phyloP scores from a whole-genome alignment of 2,329 filamentous ascomycete genomes.

The Ascocoryne sarcoides region DNA sequence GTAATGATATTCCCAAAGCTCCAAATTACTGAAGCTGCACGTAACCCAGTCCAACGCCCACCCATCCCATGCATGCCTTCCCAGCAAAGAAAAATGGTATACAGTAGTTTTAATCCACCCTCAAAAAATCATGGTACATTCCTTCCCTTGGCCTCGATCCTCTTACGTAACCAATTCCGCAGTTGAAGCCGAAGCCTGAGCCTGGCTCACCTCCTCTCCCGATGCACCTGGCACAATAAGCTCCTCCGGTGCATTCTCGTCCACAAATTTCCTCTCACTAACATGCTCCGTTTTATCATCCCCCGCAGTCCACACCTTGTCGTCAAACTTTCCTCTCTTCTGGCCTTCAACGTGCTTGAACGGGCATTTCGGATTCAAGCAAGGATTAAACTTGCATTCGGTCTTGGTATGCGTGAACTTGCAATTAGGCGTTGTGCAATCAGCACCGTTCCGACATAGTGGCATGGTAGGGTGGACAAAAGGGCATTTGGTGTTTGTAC shows the following conservation, averaged over 20 bases:
- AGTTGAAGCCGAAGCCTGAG: slow-evolving; percentile 9
- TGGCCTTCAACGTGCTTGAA: slow-evolving; percentile 92
- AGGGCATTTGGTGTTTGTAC: slow-evolving; percentile 76
- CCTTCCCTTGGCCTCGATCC: not conserved
- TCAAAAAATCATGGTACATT: slow-evolving; percentile 3
- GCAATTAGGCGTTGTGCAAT: slow-evolving; percentile 74
- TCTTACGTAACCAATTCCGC: slow-evolving; percentile 21
- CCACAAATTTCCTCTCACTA: slow-evolving; percentile 81
- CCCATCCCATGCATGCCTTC: not conserved
- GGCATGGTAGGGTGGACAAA: slow-evolving; percentile 87
- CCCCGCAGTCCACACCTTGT: slow-evolving; percentile 79
- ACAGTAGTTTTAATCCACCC: slow-evolving; percentile 8
- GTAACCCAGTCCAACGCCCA: slow-evolving; percentile 7
- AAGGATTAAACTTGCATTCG: slow-evolving; percentile 85
- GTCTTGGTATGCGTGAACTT: slow-evolving; percentile 82
- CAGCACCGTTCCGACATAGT: slow-evolving; percentile 81
- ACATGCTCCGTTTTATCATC: slow-evolving; percentile 54
- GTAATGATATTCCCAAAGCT: slow-evolving; percentile 2
- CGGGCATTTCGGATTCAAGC: slow-evolving; percentile 76
- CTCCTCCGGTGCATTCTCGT: slow-evolving; percentile 55
- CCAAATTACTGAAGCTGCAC: too few relatives aligned
- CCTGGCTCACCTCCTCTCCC: slow-evolving; percentile 9
- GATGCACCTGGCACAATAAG: slow-evolving; percentile 25
- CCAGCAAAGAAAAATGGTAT: slow-evolving; percentile 9
- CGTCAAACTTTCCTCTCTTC: slow-evolving; percentile 67